Percentiles rank a stretch among this genome's conserved stretches.
phyloP scores from a whole-genome alignment of 331 rosid species.

The Pyrus hybrid region DNA sequence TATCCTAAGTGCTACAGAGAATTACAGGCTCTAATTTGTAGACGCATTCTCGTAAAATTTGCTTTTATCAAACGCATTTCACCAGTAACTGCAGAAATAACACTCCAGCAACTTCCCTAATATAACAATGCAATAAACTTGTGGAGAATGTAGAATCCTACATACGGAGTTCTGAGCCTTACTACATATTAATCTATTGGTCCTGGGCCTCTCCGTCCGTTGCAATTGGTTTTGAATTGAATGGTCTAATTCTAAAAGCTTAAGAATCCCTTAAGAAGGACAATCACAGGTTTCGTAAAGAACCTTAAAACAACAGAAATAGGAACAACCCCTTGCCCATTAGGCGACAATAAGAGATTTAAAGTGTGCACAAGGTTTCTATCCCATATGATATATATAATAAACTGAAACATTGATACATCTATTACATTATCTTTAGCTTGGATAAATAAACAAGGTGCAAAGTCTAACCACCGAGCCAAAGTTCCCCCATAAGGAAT shows the following conservation, averaged over 20 bases:
- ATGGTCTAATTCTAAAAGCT: not conserved
- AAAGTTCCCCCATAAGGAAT: not conserved
- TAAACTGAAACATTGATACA: too few relatives aligned
- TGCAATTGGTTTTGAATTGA: not conserved
- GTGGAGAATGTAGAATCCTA: not conserved
- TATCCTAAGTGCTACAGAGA: not conserved
- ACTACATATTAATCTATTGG: not conserved
- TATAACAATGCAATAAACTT: not conserved
- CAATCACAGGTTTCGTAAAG: not conserved
- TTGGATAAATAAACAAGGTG: too few relatives aligned
- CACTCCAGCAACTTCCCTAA: not conserved
- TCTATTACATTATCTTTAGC: too few relatives aligned
- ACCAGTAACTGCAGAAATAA: not conserved
- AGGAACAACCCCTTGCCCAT: too few relatives aligned
- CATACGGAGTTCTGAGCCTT: not conserved
- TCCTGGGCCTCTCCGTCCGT: not conserved
- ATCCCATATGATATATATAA: too few relatives aligned
- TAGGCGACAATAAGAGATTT: too few relatives aligned
- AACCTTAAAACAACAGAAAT: too few relatives aligned
- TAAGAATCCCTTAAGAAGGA: not conserved
- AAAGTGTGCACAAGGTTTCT: too few relatives aligned
- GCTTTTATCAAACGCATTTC: not conserved
- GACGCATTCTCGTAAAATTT: not conserved
- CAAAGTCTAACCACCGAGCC: not conserved
- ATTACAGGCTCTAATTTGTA: not conserved